Percentiles rank a stretch among this genome's conserved stretches.
phyloP scores from a whole-genome alignment of 176 grass and related monocot genomes.

The Cymbopogon citratus region DNA sequence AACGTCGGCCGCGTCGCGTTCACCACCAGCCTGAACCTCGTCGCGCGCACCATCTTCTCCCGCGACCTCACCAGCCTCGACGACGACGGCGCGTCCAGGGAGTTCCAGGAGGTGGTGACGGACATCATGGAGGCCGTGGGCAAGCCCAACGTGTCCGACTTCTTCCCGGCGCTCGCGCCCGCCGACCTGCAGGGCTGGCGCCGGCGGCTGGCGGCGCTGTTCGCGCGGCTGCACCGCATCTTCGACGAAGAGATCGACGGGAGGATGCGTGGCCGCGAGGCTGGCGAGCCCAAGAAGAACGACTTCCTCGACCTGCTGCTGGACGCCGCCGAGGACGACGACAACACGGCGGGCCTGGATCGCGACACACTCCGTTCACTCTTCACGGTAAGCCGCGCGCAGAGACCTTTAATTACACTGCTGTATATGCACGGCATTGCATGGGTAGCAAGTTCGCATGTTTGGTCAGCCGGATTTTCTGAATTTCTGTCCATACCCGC shows the following conservation, averaged over 20 bases:
- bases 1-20: slow-evolving; percentile 34
- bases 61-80: slow-evolving; percentile 15
- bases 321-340: background rate
- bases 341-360: background rate
- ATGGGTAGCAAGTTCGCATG: no score
- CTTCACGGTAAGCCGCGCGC: background rate
- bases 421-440: no score
- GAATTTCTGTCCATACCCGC: no score
- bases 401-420: no score
- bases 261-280: no score
- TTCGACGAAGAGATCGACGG: background rate
- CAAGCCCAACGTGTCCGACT: background rate
- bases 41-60: slow-evolving; percentile 49
- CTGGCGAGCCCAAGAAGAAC: background rate
- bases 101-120: background rate
- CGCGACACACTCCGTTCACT: background rate
- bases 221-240: background rate
- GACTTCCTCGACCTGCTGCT: background rate
- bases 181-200: background rate
- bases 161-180: background rate
- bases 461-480: no score
- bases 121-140: background rate
- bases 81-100: background rate
- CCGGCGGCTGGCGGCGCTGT: background rate
- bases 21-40: slow-evolving; percentile 33